A percentile compares a stretch with the other conserved stretches of the same genome.
Evolutionary conservation across 306 rosid species (phyloP).

Genomic region (Bauhinia variegata): DNA sequence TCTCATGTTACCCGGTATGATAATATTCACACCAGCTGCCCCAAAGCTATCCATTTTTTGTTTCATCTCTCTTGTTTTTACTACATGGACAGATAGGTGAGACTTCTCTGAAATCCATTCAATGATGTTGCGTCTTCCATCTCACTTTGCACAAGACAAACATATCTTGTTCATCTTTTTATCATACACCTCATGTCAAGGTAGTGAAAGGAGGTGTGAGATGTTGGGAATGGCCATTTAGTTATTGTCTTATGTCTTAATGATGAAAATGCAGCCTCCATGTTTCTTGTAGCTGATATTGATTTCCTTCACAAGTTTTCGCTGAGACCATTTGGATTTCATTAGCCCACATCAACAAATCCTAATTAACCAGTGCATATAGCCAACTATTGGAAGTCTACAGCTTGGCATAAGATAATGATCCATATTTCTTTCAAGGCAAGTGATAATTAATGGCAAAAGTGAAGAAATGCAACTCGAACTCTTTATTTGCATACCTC

Average conservation of each 20-base stretch:
- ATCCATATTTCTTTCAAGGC: constrained; percentile 13
- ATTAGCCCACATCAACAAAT: constrained; percentile 15
- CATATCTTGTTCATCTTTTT: constrained; percentile 61
- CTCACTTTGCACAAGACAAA: constrained; percentile 60
- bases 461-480: neutral
- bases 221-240: constrained; percentile 61
- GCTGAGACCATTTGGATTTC: constrained; percentile 28
- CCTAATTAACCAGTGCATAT: neutral
- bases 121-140: constrained; percentile 44
- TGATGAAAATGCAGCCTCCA: constrained; percentile 31
- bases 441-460: constrained; percentile 2
- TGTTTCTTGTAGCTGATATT: constrained; percentile 18
- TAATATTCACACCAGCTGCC: constrained; percentile 36
- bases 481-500: neutral
- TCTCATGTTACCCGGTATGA: constrained; percentile 53
- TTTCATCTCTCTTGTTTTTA: constrained; percentile 50
- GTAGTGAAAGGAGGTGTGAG: constrained; percentile 50
- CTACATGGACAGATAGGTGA: constrained; percentile 55
- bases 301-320: constrained; percentile 6
- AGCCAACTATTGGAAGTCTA: neutral
- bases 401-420: constrained; percentile 24
- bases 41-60: constrained; percentile 36
- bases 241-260: constrained; percentile 53
- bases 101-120: constrained; percentile 42
- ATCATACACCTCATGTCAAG: constrained; percentile 49